Conservation (phyloP, 768 basidiomycete genomes). For the Phaffia australis region DNA sequence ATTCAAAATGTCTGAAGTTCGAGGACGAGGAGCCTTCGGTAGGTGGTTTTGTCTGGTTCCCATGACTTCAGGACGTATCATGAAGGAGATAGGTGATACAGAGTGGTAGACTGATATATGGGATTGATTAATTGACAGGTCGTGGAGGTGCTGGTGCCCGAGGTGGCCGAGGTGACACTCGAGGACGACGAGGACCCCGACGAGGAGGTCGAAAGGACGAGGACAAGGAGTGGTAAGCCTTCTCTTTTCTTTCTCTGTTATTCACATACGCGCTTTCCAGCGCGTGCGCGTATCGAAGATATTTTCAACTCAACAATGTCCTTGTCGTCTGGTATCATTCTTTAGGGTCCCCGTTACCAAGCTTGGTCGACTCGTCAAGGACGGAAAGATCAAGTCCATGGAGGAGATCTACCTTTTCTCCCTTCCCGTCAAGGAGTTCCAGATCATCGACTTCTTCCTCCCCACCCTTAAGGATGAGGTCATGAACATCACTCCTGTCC, state of each 20-base stretch:
- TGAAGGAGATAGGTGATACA: constrained; percentile 54
- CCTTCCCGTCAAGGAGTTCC: constrained; percentile 97
- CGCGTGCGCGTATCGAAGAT: no score
- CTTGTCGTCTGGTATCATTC: background rate
- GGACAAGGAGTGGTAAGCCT: constrained; percentile 92
- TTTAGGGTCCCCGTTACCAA: constrained; percentile 93
- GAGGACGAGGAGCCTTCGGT: constrained; percentile 40
- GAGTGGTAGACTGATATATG: constrained; percentile 7
- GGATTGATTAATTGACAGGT: background rate
- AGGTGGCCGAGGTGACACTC: constrained; percentile 42
- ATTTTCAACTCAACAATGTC: background rate
- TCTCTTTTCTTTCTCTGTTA: background rate
- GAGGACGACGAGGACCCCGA: constrained; percentile 65
- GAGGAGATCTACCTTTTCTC: constrained; percentile 99
- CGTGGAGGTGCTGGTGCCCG: constrained; percentile 26
- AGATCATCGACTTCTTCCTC: constrained; percentile 98
- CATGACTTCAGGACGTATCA: constrained; percentile 56
- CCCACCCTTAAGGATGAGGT: constrained; percentile 98
- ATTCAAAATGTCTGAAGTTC: constrained; percentile 42
- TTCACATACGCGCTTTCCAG: no score
- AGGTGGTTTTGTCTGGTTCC: constrained; percentile 45
- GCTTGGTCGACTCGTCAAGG: constrained; percentile 96
- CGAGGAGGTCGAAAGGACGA: constrained; percentile 98
- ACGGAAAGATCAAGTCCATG: constrained; percentile 99
- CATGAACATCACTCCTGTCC: constrained; percentile 99